Evolutionary conservation across 805 yeast species (phyloP).

Genomic region (Candida quercuum): DNA sequence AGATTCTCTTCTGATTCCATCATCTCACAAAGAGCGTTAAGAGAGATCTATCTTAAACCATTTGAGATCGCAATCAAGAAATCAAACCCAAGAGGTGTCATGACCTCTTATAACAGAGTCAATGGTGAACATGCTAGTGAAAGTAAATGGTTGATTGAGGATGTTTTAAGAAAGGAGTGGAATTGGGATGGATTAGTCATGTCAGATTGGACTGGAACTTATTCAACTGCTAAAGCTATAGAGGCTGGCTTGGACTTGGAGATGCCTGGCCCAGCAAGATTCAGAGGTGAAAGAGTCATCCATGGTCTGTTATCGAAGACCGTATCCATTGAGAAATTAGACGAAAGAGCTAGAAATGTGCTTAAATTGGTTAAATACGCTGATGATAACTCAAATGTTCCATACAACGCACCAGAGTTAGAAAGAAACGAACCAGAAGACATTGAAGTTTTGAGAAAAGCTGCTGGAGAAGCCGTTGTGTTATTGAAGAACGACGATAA

Average conservation of each 20-base stretch:
- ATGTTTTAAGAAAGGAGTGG: constrained; percentile 52
- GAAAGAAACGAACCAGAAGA: constrained; percentile 44
- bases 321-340: constrained; percentile 32
- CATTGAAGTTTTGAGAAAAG: constrained; percentile 33
- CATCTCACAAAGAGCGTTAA: constrained; percentile 53
- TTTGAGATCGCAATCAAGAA: constrained; percentile 53
- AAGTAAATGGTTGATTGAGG: constrained; percentile 34
- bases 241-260: constrained; percentile 57
- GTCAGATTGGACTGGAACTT: constrained; percentile 64
- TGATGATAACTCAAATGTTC: constrained; percentile 30
- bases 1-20: constrained; percentile 43
- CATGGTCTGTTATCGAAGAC: constrained; percentile 40
- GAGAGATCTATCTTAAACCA: constrained; percentile 61
- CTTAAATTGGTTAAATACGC: constrained; percentile 44
- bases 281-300: constrained; percentile 36
- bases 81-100: constrained; percentile 46
- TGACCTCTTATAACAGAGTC: constrained; percentile 61
- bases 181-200: constrained; percentile 48
- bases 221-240: constrained; percentile 40
- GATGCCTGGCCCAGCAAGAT: constrained; percentile 59
- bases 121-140: constrained; percentile 57
- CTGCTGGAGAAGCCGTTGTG: constrained; percentile 50
- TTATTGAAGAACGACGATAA: constrained; percentile 47
- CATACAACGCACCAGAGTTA: constrained; percentile 17
- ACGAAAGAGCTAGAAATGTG: constrained; percentile 46